A percentile compares a stretch with the other conserved stretches of the same genome.
phyloP scores from a whole-genome alignment of 176 grass and related monocot species.

The Aegilops umbellulata region DNA sequence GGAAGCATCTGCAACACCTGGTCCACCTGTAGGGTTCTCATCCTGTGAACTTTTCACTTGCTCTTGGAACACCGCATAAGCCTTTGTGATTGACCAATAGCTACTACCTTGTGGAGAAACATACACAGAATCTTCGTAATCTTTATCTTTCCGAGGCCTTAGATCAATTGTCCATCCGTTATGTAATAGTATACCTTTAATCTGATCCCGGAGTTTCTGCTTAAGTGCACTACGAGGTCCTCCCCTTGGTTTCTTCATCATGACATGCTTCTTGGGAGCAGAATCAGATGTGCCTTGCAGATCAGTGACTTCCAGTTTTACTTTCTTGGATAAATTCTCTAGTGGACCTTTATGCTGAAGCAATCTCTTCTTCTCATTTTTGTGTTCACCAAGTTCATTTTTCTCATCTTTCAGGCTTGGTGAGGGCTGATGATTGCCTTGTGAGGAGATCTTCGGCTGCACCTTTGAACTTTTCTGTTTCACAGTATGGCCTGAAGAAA shows the following conservation, averaged over 20 bases:
- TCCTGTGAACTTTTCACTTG: conserved; percentile 37
- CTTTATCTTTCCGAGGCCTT: conserved; percentile 62
- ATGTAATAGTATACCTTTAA: conserved; percentile 61
- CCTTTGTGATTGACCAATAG: conserved; percentile 98
- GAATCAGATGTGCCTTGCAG: conserved; percentile 19
- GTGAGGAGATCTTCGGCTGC: conserved; percentile 28
- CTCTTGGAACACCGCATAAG: conserved; percentile 86
- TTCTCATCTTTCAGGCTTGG: conserved; percentile 26
- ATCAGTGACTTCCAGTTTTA: conserved; percentile 32
- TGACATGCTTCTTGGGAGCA: conserved; percentile 22
- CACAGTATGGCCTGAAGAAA: conserved; percentile 41
- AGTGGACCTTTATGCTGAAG: conserved; percentile 45
- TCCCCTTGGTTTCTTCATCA: conserved; percentile 46
- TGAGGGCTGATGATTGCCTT: background rate
- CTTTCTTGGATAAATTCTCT: conserved; percentile 50
- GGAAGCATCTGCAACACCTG: conserved; percentile 12
- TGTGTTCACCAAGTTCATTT: conserved; percentile 17
- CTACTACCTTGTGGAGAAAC: conserved; percentile 69
- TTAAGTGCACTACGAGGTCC: conserved; percentile 50
- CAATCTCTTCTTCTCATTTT: conserved; percentile 52
- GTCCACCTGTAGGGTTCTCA: conserved; percentile 11
- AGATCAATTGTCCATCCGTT: conserved; percentile 89
- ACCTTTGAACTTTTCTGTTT: conserved; percentile 38
- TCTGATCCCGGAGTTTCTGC: conserved; percentile 76
- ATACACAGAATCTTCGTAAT: conserved; percentile 86